phyloP scores from a whole-genome alignment of 164 flowering plant species.

The Aristolochia californica region DNA sequence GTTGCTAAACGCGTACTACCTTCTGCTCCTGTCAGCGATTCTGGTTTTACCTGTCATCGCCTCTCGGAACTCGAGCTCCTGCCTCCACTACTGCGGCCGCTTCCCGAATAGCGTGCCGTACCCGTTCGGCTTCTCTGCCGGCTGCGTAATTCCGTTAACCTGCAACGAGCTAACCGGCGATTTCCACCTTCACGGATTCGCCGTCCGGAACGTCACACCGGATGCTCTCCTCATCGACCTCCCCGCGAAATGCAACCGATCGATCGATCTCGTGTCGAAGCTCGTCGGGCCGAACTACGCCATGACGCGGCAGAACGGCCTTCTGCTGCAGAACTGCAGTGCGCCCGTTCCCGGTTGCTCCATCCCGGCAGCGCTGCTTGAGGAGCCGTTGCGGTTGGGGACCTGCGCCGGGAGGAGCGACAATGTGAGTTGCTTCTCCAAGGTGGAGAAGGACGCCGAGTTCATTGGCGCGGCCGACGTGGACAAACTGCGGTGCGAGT shows the following conservation, averaged over 20 bases:
- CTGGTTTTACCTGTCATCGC: background rate
- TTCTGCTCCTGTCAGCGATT: too few species aligned
- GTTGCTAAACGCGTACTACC: background rate
- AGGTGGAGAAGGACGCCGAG: constrained; percentile 1
- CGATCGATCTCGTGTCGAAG: constrained; percentile 10
- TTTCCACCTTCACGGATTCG: constrained; percentile 26
- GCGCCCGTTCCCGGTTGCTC: constrained; percentile 12
- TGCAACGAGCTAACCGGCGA: constrained; percentile 24
- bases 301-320: constrained; percentile 39
- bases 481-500: constrained; percentile 18
- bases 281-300: constrained; percentile 42
- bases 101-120: constrained; percentile 14
- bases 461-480: constrained; percentile 18
- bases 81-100: constrained; percentile 29
- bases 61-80: constrained; percentile 9
- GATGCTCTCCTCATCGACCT: constrained; percentile 30
- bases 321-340: constrained; percentile 42
- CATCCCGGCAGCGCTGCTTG: constrained; percentile 9
- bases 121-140: constrained; percentile 70
- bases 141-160: constrained; percentile 45
- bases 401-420: constrained; percentile 11
- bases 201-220: constrained; percentile 20
- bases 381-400: constrained; percentile 8
- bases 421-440: constrained; percentile 34
- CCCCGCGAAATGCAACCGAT: constrained; percentile 43